Evolutionary conservation across 208 protist species (phyloP).

Genomic region (Trypanosomatidae sp.): DNA sequence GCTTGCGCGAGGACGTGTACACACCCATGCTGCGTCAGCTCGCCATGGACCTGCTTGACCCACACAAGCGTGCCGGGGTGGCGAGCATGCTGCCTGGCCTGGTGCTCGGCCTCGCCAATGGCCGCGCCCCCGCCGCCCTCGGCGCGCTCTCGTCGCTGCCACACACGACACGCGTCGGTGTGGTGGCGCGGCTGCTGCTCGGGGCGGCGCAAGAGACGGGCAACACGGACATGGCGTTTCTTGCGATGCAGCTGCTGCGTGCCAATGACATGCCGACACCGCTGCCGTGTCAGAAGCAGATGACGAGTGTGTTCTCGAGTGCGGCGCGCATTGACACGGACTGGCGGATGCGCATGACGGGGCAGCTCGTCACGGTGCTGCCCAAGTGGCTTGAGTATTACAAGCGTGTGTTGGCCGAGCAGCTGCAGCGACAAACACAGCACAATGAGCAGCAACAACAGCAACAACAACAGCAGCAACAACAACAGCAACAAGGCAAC

Average conservation of each 20-base stretch:
- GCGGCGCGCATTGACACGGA: constrained; percentile 64
- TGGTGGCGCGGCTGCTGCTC: constrained; percentile 54
- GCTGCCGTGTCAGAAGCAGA: constrained; percentile 64
- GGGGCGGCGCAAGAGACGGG: constrained; percentile 60
- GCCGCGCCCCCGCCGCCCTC: constrained; percentile 41
- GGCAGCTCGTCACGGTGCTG: constrained; percentile 38
- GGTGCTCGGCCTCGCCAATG: constrained; percentile 65
- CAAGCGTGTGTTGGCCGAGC: too few species aligned
- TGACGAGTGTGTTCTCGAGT: constrained; percentile 74
- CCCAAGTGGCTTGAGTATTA: constrained; percentile 60
- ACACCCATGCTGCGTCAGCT: constrained; percentile 67
- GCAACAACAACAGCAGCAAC: too few species aligned
- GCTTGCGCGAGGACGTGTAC: constrained; percentile 37
- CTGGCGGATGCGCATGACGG: constrained; percentile 59
- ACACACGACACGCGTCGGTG: constrained; percentile 22
- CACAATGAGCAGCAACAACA: too few species aligned
- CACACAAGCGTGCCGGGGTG: constrained; percentile 24
- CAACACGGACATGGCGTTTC: constrained; percentile 66
- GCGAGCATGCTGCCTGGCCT: constrained; percentile 43
- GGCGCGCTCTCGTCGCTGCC: constrained; percentile 24
- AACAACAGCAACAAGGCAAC: too few species aligned
- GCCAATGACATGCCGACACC: constrained; percentile 60
- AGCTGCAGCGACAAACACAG: too few species aligned
- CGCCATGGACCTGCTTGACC: constrained; percentile 45
- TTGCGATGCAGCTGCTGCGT: constrained; percentile 72